phyloP scores from a whole-genome alignment of 2,329 filamentous ascomycete genomes.

The Alternaria solani region DNA sequence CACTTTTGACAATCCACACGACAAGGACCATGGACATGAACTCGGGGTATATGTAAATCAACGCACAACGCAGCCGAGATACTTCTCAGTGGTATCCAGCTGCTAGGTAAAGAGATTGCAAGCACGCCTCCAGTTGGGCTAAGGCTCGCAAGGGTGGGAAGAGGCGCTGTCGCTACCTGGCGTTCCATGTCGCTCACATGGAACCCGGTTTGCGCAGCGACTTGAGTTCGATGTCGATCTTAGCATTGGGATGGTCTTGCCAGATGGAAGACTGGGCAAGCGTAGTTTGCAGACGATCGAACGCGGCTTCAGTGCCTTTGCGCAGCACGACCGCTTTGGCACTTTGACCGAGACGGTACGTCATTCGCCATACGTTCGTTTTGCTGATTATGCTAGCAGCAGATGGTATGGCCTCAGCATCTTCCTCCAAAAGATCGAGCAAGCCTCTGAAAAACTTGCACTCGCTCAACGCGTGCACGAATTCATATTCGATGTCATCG shows the following conservation, averaged over 20 bases:
- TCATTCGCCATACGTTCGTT: constrained; percentile 18
- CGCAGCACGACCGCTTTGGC: constrained; percentile 13
- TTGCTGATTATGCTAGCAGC: constrained; percentile 7
- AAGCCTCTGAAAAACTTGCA: constrained; percentile 18
- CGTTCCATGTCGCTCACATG: neutral
- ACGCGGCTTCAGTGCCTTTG: constrained; percentile 17
- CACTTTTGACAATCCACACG: neutral
- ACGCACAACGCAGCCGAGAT: neutral
- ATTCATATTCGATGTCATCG: constrained; percentile 14
- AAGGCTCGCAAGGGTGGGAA: neutral
- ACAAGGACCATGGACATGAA: neutral
- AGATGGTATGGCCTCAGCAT: constrained; percentile 9
- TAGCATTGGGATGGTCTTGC: neutral
- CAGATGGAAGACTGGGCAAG: constrained; percentile 11
- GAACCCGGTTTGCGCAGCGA: constrained; percentile 3
- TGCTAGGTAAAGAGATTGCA: constrained; percentile 5
- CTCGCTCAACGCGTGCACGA: constrained; percentile 13
- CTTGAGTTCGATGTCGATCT: constrained; percentile 11
- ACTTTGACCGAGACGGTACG: constrained; percentile 11
- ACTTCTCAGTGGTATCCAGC: neutral
- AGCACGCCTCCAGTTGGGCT: neutral
- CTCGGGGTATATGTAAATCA: constrained; percentile 5
- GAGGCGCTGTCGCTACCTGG: neutral
- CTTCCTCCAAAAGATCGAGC: constrained; percentile 7
- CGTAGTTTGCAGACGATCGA: constrained; percentile 14